phyloP scores from a whole-genome alignment of 345 rosid species.

The Brassica cretica region DNA sequence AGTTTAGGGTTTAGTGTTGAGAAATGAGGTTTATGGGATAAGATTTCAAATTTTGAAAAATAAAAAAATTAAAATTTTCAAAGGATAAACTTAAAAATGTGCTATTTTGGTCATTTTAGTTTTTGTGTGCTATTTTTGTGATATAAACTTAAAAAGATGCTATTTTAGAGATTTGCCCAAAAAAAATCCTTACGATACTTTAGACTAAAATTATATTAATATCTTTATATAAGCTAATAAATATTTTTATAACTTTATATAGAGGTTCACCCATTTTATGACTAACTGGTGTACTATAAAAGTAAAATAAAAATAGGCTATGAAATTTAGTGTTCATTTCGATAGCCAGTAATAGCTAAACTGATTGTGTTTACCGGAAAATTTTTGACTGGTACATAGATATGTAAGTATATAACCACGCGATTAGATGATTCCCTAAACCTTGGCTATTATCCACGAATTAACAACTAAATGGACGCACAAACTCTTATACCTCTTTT shows the following conservation, averaged over 20 bases:
- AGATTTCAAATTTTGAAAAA: too few species aligned
- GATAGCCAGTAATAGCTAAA: neutral
- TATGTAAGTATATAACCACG: neutral
- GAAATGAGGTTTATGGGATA: too few species aligned
- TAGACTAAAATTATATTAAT: too few species aligned
- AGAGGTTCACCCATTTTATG: neutral
- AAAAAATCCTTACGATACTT: too few species aligned
- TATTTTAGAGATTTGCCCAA: too few species aligned
- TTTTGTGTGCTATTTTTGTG: too few species aligned
- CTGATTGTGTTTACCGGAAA: neutral
- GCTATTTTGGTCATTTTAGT: too few species aligned
- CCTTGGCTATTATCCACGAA: neutral
- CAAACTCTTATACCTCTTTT: neutral
- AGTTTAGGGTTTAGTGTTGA: too few species aligned
- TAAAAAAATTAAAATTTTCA: too few species aligned
- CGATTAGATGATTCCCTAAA: neutral
- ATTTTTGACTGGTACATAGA: neutral
- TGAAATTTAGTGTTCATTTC: neutral
- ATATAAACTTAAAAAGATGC: too few species aligned
- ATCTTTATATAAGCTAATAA: neutral
- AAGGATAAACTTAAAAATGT: too few species aligned
- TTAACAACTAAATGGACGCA: neutral
- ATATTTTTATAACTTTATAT: neutral
- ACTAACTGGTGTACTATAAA: neutral
- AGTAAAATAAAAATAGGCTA: neutral